Conservation (phyloP, 2,329 filamentous ascomycete species). For the Xenosphaeropsis pyriputrescens region DNA sequence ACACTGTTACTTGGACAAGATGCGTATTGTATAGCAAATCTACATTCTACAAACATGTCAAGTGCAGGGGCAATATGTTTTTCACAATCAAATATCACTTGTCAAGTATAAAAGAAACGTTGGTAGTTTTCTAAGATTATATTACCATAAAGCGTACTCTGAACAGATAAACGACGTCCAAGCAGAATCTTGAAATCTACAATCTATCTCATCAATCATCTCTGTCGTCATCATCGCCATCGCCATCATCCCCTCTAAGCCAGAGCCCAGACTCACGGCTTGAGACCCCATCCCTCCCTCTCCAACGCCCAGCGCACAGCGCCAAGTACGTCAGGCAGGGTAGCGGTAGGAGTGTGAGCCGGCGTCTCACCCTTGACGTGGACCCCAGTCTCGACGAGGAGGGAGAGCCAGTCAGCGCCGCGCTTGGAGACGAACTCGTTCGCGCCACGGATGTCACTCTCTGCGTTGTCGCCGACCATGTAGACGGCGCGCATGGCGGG, state of each 20-base stretch:
- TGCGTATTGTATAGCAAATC: too few species aligned
- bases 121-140: too few species aligned
- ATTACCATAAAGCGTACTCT: too few species aligned
- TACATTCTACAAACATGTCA: too few species aligned
- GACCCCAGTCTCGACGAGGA: constrained; percentile 56
- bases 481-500: constrained; percentile 42
- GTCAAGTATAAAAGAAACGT: too few species aligned
- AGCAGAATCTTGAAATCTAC: too few species aligned
- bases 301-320: constrained; percentile 44
- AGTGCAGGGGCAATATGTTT: too few species aligned
- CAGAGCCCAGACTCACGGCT: too few species aligned
- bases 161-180: too few species aligned
- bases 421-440: constrained; percentile 41
- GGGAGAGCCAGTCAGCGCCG: constrained; percentile 46
- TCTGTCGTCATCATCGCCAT: not conserved
- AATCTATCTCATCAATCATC: not conserved
- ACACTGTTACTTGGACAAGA: too few species aligned
- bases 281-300: not conserved
- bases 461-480: constrained; percentile 59
- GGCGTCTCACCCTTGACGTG: constrained; percentile 30
- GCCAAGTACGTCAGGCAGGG: constrained; percentile 44
- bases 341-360: constrained; percentile 35
- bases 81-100: too few species aligned
- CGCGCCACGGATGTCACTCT: constrained; percentile 55
- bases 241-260: too few species aligned